Percentiles rank a stretch among this genome's conserved stretches.
phyloP scores from a whole-genome alignment of 176 grass and related monocot species.

The Oryza glumipatula region DNA sequence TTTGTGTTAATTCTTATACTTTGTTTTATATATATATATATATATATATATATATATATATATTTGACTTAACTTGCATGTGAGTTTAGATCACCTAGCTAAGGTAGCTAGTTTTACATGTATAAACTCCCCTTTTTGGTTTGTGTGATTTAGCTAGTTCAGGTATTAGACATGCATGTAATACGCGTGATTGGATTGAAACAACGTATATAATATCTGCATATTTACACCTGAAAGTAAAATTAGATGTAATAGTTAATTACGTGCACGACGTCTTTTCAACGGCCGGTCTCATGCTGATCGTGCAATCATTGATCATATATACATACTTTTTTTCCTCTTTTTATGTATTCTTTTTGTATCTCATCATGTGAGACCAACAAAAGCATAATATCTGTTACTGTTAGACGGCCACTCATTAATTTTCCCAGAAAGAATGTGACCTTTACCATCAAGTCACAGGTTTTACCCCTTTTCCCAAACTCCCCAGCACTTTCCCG shows the following conservation, averaged over 20 bases:
- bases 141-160: background rate
- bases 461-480: background rate
- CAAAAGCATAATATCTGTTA: background rate
- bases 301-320: conserved; percentile 3
- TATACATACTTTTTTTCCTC: background rate
- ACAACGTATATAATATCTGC: background rate
- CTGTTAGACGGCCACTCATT: background rate
- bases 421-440: background rate
- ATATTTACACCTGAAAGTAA: background rate
- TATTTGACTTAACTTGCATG: background rate
- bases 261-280: background rate
- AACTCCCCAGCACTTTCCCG: background rate
- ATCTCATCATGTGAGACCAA: background rate
- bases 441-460: background rate
- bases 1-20: background rate
- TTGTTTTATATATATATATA: background rate
- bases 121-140: background rate
- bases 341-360: background rate
- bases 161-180: background rate
- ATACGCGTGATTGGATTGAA: background rate
- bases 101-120: background rate
- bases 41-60: background rate
- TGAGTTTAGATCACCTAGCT: background rate
- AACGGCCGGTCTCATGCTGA: conserved; percentile 7
- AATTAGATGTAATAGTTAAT: too few relatives aligned